phyloP scores from a whole-genome alignment of 257 asterid species.

The Apocynum venetum region DNA sequence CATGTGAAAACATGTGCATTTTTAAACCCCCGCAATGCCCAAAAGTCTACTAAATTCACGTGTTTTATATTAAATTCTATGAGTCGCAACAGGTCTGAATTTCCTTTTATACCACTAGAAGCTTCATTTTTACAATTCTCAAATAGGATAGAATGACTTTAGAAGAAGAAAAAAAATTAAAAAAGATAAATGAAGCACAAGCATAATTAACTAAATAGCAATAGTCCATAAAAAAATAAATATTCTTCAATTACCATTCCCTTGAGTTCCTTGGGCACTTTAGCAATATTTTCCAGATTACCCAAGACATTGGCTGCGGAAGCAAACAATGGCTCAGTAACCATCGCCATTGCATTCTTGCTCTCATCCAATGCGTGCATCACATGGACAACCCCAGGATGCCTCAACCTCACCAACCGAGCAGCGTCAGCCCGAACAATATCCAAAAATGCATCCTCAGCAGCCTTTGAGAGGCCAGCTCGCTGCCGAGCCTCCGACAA shows the following conservation, averaged over 20 bases:
- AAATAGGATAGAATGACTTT: neutral
- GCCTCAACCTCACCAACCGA: constrained; percentile 90
- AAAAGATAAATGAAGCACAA: neutral
- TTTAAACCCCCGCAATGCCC: neutral
- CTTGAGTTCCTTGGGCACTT: constrained; percentile 89
- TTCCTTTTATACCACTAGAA: neutral
- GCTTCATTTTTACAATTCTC: neutral
- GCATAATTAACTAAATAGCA: neutral
- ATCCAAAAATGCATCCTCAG: constrained; percentile 84
- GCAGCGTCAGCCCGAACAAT: constrained; percentile 86
- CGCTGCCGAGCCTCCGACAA: constrained; percentile 80
- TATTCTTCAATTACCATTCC: constrained; percentile 58
- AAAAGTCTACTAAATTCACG: neutral
- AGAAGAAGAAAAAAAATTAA: neutral
- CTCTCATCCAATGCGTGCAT: constrained; percentile 95
- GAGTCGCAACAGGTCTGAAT: neutral
- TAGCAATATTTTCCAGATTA: constrained; percentile 62
- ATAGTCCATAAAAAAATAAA: constrained; percentile 1
- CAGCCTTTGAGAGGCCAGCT: constrained; percentile 82
- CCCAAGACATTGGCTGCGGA: constrained; percentile 88
- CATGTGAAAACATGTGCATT: neutral
- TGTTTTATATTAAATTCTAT: neutral
- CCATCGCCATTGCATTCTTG: constrained; percentile 92
- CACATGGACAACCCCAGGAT: constrained; percentile 98
- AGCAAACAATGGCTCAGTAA: constrained; percentile 91